Evolutionary conservation across 495 filamentous ascomycete genomes (phyloP).

Genomic region (Aspergillus nanangensis): DNA sequence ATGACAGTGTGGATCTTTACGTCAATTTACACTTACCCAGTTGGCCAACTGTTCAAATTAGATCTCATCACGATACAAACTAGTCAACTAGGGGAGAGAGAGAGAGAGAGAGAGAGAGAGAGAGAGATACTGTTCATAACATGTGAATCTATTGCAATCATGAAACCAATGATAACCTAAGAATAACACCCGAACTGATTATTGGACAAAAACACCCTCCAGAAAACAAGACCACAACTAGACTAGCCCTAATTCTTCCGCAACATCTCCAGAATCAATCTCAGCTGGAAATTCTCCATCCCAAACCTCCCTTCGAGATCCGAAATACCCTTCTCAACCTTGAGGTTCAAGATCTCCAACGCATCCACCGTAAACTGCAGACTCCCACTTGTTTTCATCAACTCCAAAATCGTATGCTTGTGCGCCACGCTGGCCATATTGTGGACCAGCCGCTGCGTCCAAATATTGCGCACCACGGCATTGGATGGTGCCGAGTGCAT

Average conservation of each 20-base stretch:
- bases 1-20: too few relatives aligned
- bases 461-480: not conserved
- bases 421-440: not conserved
- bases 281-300: constrained; percentile 5
- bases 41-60: too few relatives aligned
- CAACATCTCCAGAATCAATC: constrained; percentile 6
- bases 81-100: too few relatives aligned
- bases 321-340: not conserved
- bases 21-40: too few relatives aligned
- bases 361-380: not conserved
- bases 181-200: too few relatives aligned
- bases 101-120: too few relatives aligned
- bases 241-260: constrained; percentile 2
- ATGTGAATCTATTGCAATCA: too few relatives aligned
- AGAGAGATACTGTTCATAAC: too few relatives aligned
- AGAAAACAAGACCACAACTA: too few relatives aligned
- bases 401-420: constrained; percentile 3
- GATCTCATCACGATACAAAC: too few relatives aligned
- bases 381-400: constrained; percentile 3
- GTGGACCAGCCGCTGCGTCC: constrained; percentile 4
- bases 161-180: too few relatives aligned
- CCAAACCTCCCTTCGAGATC: constrained; percentile 3
- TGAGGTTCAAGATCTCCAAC: not conserved
- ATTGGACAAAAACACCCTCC: too few relatives aligned
- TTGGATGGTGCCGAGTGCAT: not conserved